A percentile compares a stretch with the other conserved stretches of the same genome.
Conservation (phyloP, 305 asterid species). For the Fraxinus greggii region DNA sequence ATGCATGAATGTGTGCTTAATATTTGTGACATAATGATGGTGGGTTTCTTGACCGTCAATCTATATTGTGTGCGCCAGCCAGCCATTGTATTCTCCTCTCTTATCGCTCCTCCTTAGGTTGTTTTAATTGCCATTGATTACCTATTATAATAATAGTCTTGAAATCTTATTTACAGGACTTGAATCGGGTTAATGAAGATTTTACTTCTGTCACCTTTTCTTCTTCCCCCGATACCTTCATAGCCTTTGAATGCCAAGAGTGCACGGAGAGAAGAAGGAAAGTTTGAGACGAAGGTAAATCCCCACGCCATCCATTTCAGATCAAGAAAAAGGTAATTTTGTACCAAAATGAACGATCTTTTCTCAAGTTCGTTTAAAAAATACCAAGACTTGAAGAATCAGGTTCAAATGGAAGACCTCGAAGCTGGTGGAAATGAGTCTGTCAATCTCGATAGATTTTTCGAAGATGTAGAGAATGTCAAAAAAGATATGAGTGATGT, state of each 20-base stretch:
- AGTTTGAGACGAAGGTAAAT: conserved; percentile 31
- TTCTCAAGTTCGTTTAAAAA: conserved; percentile 68
- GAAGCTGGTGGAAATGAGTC: conserved; percentile 56
- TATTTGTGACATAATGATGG: background rate
- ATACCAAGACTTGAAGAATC: conserved; percentile 47
- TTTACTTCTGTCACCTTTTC: conserved; percentile 59
- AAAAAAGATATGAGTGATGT: conserved; percentile 63
- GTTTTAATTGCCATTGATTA: conserved; percentile 14
- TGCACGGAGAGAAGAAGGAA: conserved; percentile 50
- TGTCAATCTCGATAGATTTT: conserved; percentile 54
- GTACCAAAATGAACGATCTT: conserved; percentile 71
- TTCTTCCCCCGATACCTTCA: conserved; percentile 45
- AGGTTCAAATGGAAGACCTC: conserved; percentile 48
- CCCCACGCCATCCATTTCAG: background rate
- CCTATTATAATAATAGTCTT: conserved; percentile 26
- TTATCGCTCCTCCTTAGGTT: conserved; percentile 32
- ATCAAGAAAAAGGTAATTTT: background rate
- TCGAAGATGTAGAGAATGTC: conserved; percentile 64
- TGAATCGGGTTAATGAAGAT: conserved; percentile 31
- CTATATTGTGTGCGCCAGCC: background rate
- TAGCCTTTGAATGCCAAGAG: conserved; percentile 28
- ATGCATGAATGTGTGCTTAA: background rate
- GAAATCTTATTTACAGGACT: conserved; percentile 13
- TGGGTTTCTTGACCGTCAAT: background rate
- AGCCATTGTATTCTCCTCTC: conserved; percentile 25